Evolutionary conservation across 768 basidiomycete species (phyloP), one percentile per base, ranked within the genome.

Genomic region (Pleurotus eryngii): DNA sequence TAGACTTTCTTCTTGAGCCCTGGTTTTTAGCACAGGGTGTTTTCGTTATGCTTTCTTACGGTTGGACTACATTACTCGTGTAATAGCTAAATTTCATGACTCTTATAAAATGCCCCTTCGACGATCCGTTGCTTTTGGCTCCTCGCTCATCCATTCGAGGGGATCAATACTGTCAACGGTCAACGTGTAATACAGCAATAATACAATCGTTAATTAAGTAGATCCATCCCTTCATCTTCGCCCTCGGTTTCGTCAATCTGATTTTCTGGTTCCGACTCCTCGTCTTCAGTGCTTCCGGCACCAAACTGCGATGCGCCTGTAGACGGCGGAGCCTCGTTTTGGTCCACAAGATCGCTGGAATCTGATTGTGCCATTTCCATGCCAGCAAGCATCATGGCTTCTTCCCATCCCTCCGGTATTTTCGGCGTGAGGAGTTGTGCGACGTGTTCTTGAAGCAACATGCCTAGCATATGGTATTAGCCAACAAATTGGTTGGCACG

Each of bases 391-490:
- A 18, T 49, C 46, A 70, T 59, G 47, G 67, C 76, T 20, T 74
- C 72, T 61, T 80, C 75, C 83, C 82, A 84, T 1, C 68, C 75
- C 0, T 74, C 72, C 1, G 81, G 80, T 14, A 77, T 67, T 18
- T 65, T 61, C 9, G 76, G 67, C 49, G 69, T 65, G 24, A 86
- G 62, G 30, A 76, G 63, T 2, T 68, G 71, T 7, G 73, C 77
- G 15, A 89, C 74, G 60, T 86, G 79, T 60, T 89, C 86, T 60
- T 90, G 87, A 14, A 90, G 68, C 18, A 90, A 67, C 72, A 90
- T 83, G 1, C 87, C 89, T 87, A 38, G 18, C 20, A 8, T 14
- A 15, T 61, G 24, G 22, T 55, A 30, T 49, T 26, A 20, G 30
- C 30, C 30, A 38, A 45, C 42, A 24, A n/a, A 59, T 43, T 27